Conservation (phyloP, 495 filamentous ascomycete species). For the Lasiosphaeria miniovina region DNA sequence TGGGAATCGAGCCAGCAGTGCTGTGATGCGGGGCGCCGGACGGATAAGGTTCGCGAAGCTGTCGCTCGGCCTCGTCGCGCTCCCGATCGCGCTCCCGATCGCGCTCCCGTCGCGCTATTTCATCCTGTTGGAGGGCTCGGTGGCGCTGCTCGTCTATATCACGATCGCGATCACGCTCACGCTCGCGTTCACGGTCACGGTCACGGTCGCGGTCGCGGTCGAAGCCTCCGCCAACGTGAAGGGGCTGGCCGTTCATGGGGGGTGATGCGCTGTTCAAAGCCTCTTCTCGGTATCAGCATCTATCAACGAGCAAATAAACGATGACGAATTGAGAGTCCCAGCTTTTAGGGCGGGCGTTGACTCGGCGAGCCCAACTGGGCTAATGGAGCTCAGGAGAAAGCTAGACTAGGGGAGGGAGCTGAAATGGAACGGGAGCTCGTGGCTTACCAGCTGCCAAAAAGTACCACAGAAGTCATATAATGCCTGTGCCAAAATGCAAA, state of each 20-base stretch:
- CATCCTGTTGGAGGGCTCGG: conserved; percentile 35
- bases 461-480: conserved; percentile 22
- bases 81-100: conserved; percentile 39
- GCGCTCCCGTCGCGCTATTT: conserved; percentile 30
- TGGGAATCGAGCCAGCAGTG: conserved; percentile 75
- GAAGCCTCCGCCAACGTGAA: conserved; percentile 28
- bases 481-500: conserved; percentile 13
- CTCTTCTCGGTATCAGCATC: conserved; percentile 24
- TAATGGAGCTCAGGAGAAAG: conserved; percentile 4
- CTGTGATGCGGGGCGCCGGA: conserved; percentile 68
- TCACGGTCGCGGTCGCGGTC: conserved; percentile 43
- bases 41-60: conserved; percentile 60
- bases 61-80: conserved; percentile 67
- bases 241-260: conserved; percentile 45
- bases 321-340: background rate
- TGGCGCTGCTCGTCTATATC: conserved; percentile 40
- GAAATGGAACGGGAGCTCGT: conserved; percentile 3
- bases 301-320: conserved; percentile 1
- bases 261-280: conserved; percentile 18
- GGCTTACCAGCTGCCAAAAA: conserved; percentile 16
- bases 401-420: background rate
- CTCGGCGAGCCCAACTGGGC: background rate
- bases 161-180: conserved; percentile 15
- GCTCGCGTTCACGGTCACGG: conserved; percentile 32
- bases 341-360: background rate